A percentile compares a stretch with the other conserved stretches of the same genome.
Conservation (phyloP, 352 stramenopile species). For the Phytopythium helicoides region DNA sequence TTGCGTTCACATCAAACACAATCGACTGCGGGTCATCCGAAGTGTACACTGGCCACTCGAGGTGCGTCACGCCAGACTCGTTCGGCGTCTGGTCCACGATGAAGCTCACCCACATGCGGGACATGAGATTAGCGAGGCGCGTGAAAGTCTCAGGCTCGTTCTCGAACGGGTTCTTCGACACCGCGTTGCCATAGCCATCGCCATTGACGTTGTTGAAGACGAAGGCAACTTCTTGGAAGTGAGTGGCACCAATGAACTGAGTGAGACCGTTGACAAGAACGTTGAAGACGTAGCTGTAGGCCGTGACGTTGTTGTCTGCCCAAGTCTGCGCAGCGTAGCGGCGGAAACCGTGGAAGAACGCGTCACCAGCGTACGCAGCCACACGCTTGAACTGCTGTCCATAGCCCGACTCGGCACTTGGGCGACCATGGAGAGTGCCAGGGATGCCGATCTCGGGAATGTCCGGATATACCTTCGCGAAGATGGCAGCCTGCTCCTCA, state of each 20-base stretch:
- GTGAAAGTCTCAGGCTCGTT: slow-evolving; percentile 13
- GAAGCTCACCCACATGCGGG: slow-evolving; percentile 31
- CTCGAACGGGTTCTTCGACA: slow-evolving; percentile 21
- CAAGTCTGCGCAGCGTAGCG: slow-evolving; percentile 27
- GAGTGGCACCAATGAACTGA: slow-evolving; percentile 14
- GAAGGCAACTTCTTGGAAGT: slow-evolving; percentile 25
- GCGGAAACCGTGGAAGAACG: slow-evolving; percentile 15
- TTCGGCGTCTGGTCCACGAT: slow-evolving; percentile 21
- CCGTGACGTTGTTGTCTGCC: slow-evolving; percentile 14
- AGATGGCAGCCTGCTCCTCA: slow-evolving; percentile 12
- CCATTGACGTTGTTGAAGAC: slow-evolving; percentile 30
- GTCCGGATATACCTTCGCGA: slow-evolving; percentile 21
- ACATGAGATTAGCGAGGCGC: slow-evolving; percentile 18
- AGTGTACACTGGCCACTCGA: slow-evolving; percentile 25
- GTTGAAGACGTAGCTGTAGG: slow-evolving; percentile 29
- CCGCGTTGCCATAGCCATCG: slow-evolving; percentile 21
- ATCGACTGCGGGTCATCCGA: slow-evolving; percentile 21
- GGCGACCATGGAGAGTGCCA: slow-evolving; percentile 17
- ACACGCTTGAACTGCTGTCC: slow-evolving; percentile 27
- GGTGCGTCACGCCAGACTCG: slow-evolving; percentile 13
- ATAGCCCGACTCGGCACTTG: slow-evolving; percentile 15
- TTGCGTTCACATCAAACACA: slow-evolving; percentile 26
- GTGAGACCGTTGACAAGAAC: slow-evolving; percentile 13
- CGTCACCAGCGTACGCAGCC: slow-evolving; percentile 20
- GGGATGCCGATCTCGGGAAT: slow-evolving; percentile 20